A percentile compares a stretch with the other conserved stretches of the same genome.
Conservation (phyloP, 257 asterid genomes). For the Lycium barbarum region DNA sequence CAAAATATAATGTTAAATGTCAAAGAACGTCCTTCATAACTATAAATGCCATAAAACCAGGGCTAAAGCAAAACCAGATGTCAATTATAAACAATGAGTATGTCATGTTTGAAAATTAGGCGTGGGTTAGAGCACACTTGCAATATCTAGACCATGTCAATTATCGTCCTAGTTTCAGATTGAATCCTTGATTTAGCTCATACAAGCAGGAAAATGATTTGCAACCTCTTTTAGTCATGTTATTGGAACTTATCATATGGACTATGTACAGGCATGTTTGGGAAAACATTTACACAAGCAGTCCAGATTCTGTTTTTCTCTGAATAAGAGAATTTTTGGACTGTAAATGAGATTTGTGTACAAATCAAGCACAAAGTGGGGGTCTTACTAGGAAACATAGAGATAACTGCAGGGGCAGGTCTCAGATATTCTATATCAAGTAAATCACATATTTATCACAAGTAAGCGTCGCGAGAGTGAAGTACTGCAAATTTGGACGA, state of each 20-base stretch:
- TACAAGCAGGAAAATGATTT: background rate
- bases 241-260: background rate
- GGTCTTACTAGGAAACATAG: background rate
- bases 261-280: background rate
- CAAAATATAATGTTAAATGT: background rate
- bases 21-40: background rate
- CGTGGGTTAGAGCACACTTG: background rate
- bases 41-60: no score
- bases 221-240: background rate
- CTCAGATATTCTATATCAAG: background rate
- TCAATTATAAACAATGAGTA: background rate
- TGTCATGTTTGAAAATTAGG: background rate
- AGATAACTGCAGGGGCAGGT: background rate
- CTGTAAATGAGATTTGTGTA: background rate
- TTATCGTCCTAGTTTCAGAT: background rate
- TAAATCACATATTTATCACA: conserved; percentile 14
- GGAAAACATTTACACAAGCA: background rate
- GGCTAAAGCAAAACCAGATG: background rate
- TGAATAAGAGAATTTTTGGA: background rate
- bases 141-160: background rate
- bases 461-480: background rate
- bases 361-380: background rate
- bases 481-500: background rate
- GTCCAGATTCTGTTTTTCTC: background rate
- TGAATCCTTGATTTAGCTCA: background rate